Evolutionary conservation across 1,284 basidiomycete species (phyloP), one percentile per base, ranked within the genome.

Genomic region (Cryptococcus sp.): DNA sequence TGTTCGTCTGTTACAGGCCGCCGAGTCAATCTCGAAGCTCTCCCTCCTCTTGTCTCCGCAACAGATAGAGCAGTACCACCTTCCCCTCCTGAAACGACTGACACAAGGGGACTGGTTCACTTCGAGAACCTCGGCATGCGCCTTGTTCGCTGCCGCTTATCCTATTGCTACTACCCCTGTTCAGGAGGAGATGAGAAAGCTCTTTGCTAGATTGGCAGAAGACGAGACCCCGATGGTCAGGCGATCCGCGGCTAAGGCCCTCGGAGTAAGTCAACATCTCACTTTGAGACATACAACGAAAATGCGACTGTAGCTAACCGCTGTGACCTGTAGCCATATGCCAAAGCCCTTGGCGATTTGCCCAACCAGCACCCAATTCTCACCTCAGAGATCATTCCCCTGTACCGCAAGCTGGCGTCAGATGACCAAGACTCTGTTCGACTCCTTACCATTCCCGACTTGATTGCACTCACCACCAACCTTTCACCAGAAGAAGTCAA

Each of bases 141-240:
- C 94, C 3, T 84, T 99, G 34, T 99, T 93, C 75, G 87, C 93
- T 11, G 87, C 93, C n/a, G 90, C 92, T 23, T 99, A 99, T 77
- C 81, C 86, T 37, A 87, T 86, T 69, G 89, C 91, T 15, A 84
- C 87, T 1, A 78, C 86, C 17, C 72, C 82, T 45, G 83, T 88
- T 54, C 93, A 97, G 78, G 91, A 93, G 58, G 95, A 98, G 55
- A 81, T 99, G 70, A 86, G 94, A 65, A 89, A 89, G 77, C 86
- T 89, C 59, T 99, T 91, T 70, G 83, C 87, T 16, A 83, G 85
- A 19, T 84, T 99, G 40, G 89, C 89, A 46, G 85, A 87, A 37
- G 96, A 99, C 75, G 96, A 99, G 76, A 99, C 96, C 16, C 96
- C 96, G 38, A 99, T 99, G 96, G 96, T 99, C 63, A 85, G 95